Percentiles rank a stretch among this genome's conserved stretches.
Evolutionary conservation across 306 rosid genomes (phyloP).

Genomic region (Dalbergia cultrata): DNA sequence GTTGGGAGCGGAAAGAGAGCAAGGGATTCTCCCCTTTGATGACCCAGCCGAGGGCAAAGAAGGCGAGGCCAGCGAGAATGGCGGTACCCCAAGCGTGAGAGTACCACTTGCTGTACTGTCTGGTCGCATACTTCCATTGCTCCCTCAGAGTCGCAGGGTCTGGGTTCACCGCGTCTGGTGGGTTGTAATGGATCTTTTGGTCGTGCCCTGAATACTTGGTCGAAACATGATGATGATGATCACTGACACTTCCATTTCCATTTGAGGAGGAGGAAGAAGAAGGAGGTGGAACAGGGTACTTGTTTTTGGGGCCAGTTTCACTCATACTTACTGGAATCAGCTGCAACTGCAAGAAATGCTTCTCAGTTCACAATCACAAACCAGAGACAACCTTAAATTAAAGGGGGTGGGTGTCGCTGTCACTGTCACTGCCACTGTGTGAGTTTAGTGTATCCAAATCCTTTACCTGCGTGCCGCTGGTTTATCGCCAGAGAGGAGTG

Average conservation of each 20-base stretch:
- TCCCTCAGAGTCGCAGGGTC: constrained; percentile 87
- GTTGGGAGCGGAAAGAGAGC: constrained; percentile 58
- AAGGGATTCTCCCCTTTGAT: constrained; percentile 92
- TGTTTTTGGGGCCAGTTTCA: constrained; percentile 50
- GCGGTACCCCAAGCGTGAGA: constrained; percentile 98
- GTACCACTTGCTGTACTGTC: constrained; percentile 85
- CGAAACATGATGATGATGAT: constrained; percentile 30
- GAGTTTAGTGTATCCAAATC: too few species aligned
- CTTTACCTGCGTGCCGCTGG: too few species aligned
- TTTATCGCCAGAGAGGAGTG: too few species aligned
- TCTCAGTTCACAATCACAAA: neutral
- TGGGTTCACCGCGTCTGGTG: constrained; percentile 71
- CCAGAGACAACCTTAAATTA: too few species aligned
- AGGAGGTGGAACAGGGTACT: constrained; percentile 34
- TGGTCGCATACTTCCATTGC: constrained; percentile 84
- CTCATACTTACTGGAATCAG: constrained; percentile 32
- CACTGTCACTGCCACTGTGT: too few species aligned
- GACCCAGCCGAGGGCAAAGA: constrained; percentile 94
- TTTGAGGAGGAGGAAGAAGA: constrained; percentile 45
- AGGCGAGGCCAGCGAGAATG: constrained; percentile 87
- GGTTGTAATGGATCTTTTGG: constrained; percentile 59
- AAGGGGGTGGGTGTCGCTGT: too few species aligned
- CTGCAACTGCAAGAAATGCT: neutral
- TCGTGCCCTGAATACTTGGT: constrained; percentile 49
- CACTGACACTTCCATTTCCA: neutral